Evolutionary conservation across 495 filamentous ascomycete species (phyloP).

Genomic region (Lasiosphaeria miniovina): DNA sequence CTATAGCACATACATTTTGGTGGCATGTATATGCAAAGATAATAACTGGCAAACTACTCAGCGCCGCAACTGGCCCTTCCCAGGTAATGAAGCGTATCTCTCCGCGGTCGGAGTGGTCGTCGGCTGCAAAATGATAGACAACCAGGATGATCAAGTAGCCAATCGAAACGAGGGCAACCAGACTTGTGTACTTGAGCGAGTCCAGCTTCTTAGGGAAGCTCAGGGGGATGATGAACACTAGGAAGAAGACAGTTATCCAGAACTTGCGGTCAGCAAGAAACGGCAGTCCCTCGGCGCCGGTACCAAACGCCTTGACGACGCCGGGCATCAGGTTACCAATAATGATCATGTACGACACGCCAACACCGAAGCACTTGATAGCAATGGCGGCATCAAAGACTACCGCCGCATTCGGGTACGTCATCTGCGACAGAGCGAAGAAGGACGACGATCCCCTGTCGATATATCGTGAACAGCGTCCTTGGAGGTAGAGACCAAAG

Average conservation of each 20-base stretch:
- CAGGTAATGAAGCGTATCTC: constrained; percentile 70
- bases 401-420: constrained; percentile 93
- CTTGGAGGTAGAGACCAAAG: constrained; percentile 92
- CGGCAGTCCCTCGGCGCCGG: constrained; percentile 52
- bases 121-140: constrained; percentile 82
- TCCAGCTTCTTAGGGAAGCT: constrained; percentile 88
- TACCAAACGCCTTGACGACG: constrained; percentile 70
- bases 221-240: constrained; percentile 91
- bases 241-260: constrained; percentile 97
- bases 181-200: constrained; percentile 94
- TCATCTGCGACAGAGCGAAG: constrained; percentile 91
- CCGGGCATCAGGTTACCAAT: constrained; percentile 98
- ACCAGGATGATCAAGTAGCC: constrained; percentile 90
- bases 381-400: constrained; percentile 95
- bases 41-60: constrained; percentile 88
- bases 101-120: constrained; percentile 69
- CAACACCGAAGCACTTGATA: constrained; percentile 97
- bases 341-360: constrained; percentile 95
- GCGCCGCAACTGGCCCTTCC: constrained; percentile 70
- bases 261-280: constrained; percentile 88
- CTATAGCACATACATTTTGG: constrained; percentile 70
- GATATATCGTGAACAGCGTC: constrained; percentile 85
- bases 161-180: constrained; percentile 88
- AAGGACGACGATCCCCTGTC: constrained; percentile 79
- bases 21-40: constrained; percentile 99